A percentile compares a stretch with the other conserved stretches of the same genome.
phyloP scores from a whole-genome alignment of 176 grass and related monocot genomes.

The Pontederia crassipes region DNA sequence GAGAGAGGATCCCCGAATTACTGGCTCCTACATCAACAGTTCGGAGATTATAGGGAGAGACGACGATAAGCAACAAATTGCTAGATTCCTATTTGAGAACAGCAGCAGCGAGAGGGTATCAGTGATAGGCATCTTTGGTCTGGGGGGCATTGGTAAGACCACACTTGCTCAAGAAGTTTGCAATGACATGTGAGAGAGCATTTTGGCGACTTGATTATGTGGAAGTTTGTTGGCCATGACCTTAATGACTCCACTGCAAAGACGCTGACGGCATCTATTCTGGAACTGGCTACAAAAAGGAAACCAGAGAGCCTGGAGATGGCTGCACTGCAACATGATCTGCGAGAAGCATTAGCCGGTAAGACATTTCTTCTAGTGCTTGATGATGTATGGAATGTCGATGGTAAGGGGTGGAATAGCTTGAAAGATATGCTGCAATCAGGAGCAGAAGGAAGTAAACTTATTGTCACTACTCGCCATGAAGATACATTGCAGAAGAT shows the following conservation, averaged over 20 bases:
- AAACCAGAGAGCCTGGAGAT: no score
- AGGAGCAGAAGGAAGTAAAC: constrained; percentile 1
- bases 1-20: background rate
- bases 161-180: background rate
- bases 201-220: background rate
- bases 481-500: background rate
- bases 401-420: background rate
- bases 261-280: background rate
- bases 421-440: background rate
- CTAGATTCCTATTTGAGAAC: background rate
- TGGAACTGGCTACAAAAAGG: background rate
- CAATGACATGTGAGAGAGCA: background rate
- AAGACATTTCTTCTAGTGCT: constrained; percentile 3
- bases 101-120: background rate
- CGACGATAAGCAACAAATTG: background rate
- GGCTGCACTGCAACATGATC: background rate
- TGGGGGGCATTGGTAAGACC: constrained; percentile 4
- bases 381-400: constrained; percentile 9
- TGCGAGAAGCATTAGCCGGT: background rate
- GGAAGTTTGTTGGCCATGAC: background rate
- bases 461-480: constrained; percentile 2
- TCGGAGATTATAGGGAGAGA: background rate
- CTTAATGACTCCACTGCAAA: background rate
- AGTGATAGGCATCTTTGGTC: constrained; percentile 1
- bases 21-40: constrained; percentile 1